Conservation (phyloP, 805 yeast genomes). For the Sugiyamaella valdiviana region DNA sequence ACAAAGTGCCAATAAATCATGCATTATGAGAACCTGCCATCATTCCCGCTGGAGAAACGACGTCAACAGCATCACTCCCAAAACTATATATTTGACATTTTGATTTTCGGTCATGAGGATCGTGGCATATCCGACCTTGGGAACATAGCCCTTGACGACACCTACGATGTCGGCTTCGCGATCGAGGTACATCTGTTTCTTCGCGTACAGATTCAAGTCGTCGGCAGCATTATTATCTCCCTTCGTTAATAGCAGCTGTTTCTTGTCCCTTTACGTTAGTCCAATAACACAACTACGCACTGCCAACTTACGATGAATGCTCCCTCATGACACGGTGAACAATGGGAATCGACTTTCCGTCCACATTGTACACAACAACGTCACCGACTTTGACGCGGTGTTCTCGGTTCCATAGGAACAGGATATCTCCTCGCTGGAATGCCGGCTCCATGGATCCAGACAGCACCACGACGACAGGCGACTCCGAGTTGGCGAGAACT, state of each 20-base stretch:
- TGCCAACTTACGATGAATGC: conserved; percentile 44
- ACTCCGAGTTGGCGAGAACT: conserved; percentile 69
- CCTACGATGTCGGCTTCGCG: conserved; percentile 78
- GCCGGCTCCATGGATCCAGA: conserved; percentile 99
- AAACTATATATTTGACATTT: conserved; percentile 69
- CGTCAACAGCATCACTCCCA: conserved; percentile 68
- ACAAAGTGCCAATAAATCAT: background rate
- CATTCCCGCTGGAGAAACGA: conserved; percentile 57
- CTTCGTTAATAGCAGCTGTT: conserved; percentile 79
- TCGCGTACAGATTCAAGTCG: conserved; percentile 79
- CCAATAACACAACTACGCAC: background rate
- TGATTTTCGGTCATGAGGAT: conserved; percentile 84
- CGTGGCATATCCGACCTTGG: conserved; percentile 84
- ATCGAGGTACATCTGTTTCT: conserved; percentile 67
- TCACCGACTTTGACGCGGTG: conserved; percentile 71
- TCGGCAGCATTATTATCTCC: conserved; percentile 95
- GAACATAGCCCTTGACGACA: conserved; percentile 80
- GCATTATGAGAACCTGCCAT: conserved; percentile 2
- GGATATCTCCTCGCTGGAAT: conserved; percentile 93
- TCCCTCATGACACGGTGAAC: conserved; percentile 92
- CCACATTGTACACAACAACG: conserved; percentile 83
- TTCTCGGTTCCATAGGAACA: conserved; percentile 86
- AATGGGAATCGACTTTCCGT: conserved; percentile 80
- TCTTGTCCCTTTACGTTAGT: conserved; percentile 25
- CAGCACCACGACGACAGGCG: conserved; percentile 93